Evolutionary conservation across 805 yeast genomes (phyloP).

Genomic region (Saccharomycopsis fermentans): DNA sequence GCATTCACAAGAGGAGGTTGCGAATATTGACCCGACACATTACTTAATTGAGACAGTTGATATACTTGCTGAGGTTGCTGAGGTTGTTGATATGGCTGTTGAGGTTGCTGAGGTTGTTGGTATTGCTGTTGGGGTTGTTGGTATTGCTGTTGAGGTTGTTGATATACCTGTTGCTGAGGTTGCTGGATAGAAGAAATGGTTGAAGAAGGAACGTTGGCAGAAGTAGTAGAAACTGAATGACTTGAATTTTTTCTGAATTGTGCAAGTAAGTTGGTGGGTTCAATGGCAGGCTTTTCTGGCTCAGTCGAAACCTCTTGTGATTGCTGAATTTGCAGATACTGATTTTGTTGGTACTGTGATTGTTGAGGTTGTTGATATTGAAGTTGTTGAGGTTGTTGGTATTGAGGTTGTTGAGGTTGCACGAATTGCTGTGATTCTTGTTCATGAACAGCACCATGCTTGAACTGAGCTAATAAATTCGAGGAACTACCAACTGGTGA

Average conservation of each 20-base stretch:
- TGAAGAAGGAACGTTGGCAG: too few species aligned
- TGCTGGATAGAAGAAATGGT: neutral
- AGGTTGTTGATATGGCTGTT: slow-evolving; percentile 7
- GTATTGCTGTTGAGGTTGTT: neutral
- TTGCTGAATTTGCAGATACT: neutral
- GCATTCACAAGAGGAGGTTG: neutral
- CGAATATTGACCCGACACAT: too few species aligned
- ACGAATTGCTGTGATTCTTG: slow-evolving; percentile 1
- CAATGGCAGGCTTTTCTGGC: neutral
- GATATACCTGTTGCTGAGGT: slow-evolving; percentile 4
- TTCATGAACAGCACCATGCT: slow-evolving; percentile 17
- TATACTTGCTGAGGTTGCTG: too few species aligned
- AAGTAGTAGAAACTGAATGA: neutral
- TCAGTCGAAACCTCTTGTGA: neutral
- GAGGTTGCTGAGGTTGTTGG: neutral
- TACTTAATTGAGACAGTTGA: too few species aligned
- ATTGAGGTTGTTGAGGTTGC: neutral
- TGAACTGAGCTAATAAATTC: neutral
- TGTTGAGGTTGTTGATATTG: neutral
- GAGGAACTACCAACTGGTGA: neutral
- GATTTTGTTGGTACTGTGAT: neutral
- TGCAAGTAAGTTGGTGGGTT: slow-evolving; percentile 3
- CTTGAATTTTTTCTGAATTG: neutral
- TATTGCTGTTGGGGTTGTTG: neutral
- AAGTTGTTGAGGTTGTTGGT: slow-evolving; percentile 1